phyloP scores from a whole-genome alignment of 2,329 filamentous ascomycete species.

The Mariannaea sp. region DNA sequence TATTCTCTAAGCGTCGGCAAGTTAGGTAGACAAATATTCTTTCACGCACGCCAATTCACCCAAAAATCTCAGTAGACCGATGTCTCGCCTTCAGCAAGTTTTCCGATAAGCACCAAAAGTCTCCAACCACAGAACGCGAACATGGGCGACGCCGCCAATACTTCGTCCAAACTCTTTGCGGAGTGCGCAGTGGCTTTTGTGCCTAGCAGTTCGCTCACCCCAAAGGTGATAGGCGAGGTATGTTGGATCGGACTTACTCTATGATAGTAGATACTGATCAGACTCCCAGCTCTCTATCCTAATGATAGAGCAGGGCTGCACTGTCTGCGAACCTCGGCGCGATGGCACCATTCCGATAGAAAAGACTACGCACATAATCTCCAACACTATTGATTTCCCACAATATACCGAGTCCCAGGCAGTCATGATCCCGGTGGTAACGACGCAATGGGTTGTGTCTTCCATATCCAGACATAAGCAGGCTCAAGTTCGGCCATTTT shows the following conservation, averaged over 20 bases:
- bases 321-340: constrained; percentile 52
- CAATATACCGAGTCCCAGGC: constrained; percentile 77
- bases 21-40: neutral
- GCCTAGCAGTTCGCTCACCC: constrained; percentile 47
- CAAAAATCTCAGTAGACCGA: constrained; percentile 23
- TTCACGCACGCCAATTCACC: neutral
- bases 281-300: constrained; percentile 48
- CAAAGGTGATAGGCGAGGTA: constrained; percentile 50
- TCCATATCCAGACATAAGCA: constrained; percentile 73
- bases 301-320: constrained; percentile 56
- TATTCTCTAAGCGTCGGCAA: constrained; percentile 8
- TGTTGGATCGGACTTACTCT: neutral
- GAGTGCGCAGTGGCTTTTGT: constrained; percentile 54
- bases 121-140: constrained; percentile 6
- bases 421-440: constrained; percentile 82
- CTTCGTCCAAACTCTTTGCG: constrained; percentile 43
- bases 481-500: constrained; percentile 81
- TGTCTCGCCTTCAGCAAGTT: constrained; percentile 3
- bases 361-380: constrained; percentile 60
- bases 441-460: constrained; percentile 75
- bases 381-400: constrained; percentile 88
- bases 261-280: constrained; percentile 5
- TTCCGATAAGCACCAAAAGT: neutral
- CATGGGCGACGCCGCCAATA: constrained; percentile 40
- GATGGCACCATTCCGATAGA: constrained; percentile 55